These are phyloP conservation scores for Plasmodium reichenowi DNA, from an alignment of 169 alveolate species.

Conservation along the genomic window DNA sequence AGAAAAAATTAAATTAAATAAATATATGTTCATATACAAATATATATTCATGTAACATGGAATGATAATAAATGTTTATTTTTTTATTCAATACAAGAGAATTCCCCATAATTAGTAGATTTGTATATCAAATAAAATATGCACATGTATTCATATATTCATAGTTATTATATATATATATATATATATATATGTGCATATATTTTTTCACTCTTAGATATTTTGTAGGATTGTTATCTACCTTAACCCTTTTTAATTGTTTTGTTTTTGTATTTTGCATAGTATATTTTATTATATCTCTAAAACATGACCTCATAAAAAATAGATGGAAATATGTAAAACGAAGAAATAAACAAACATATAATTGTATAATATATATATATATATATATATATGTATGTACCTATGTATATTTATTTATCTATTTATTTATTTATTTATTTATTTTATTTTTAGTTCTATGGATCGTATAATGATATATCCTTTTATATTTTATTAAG, in stretches of 20 bases:
- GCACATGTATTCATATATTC: neutral
- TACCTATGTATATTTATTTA: constrained; percentile 33
- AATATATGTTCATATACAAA: neutral
- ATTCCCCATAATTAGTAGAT: neutral
- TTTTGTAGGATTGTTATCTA: constrained; percentile 61
- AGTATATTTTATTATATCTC: constrained; percentile 29
- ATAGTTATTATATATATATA: neutral
- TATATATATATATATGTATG: neutral
- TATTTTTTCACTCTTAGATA: constrained; percentile 23
- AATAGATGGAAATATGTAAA: constrained; percentile 61
- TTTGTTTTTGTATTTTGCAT: constrained; percentile 63
- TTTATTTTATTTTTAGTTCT: constrained; percentile 33
- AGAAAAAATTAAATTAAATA: neutral
- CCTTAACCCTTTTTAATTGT: constrained; percentile 39
- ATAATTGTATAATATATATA: neutral
- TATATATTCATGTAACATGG: neutral
- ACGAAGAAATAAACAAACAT: neutral
- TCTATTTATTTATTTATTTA: neutral
- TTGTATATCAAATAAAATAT: neutral
- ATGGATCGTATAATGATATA: constrained; percentile 66
- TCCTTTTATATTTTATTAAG: constrained; percentile 62
- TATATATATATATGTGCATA: neutral
- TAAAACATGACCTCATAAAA: constrained; percentile 45
- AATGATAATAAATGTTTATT: neutral
- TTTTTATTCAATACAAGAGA: neutral